Conservation (phyloP, 352 stramenopile genomes). For the Phytophthora uliginosa region DNA sequence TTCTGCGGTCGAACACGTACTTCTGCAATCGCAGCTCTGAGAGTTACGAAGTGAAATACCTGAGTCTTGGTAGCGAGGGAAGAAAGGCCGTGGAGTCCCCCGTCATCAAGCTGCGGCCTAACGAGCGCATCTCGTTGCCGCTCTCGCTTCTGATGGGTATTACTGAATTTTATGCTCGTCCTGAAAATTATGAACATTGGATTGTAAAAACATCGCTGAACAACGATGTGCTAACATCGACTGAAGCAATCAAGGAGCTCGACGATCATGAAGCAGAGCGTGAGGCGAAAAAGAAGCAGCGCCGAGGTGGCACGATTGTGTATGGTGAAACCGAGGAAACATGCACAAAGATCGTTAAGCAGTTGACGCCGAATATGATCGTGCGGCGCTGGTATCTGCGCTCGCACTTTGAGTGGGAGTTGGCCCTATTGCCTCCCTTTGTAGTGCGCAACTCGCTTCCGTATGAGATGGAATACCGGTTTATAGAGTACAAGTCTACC, state of each 20-base stretch:
- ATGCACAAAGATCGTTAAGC: slow-evolving; percentile 78
- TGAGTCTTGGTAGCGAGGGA: slow-evolving; percentile 62
- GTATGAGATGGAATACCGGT: slow-evolving; percentile 88
- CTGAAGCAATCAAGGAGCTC: slow-evolving; percentile 63
- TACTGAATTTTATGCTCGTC: slow-evolving; percentile 84
- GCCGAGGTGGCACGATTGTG: slow-evolving; percentile 75
- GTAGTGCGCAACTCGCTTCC: slow-evolving; percentile 89
- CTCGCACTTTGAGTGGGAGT: slow-evolving; percentile 86
- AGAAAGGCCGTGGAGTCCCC: slow-evolving; percentile 64
- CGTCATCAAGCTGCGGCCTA: slow-evolving; percentile 66
- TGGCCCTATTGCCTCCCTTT: slow-evolving; percentile 81
- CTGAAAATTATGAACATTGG: slow-evolving; percentile 76
- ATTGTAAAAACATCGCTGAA: slow-evolving; percentile 81
- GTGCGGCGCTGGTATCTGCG: slow-evolving; percentile 80
- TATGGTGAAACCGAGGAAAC: slow-evolving; percentile 82
- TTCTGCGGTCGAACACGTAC: slow-evolving; percentile 85
- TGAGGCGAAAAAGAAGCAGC: slow-evolving; percentile 61
- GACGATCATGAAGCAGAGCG: slow-evolving; percentile 61
- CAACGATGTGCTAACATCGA: slow-evolving; percentile 79
- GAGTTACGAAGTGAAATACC: slow-evolving; percentile 80
- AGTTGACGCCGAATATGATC: slow-evolving; percentile 78
- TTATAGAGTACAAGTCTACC: slow-evolving; percentile 84
- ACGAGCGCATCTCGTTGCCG: slow-evolving; percentile 74
- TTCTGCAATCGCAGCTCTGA: slow-evolving; percentile 86
- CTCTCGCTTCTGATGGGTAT: slow-evolving; percentile 84